Conservation (phyloP, 371 early-diverging fungal species). For the Saksenaea vasiformis region DNA sequence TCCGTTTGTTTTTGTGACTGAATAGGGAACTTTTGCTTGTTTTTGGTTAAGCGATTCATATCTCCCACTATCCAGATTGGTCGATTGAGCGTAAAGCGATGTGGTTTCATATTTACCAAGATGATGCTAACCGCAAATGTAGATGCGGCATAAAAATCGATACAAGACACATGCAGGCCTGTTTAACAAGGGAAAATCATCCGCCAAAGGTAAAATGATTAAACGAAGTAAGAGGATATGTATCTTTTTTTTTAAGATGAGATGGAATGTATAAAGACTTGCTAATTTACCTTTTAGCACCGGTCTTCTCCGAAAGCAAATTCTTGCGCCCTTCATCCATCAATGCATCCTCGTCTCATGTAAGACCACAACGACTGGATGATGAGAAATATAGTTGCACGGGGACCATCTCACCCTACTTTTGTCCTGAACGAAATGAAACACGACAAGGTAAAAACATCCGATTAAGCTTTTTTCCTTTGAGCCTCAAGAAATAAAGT, state of each 20-base stretch:
- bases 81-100: constrained; percentile 25
- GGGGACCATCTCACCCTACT: background rate
- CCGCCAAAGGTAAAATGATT: constrained; percentile 18
- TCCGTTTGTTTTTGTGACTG: background rate
- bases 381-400: background rate
- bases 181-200: constrained; percentile 42
- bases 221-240: constrained; percentile 1
- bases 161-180: constrained; percentile 17
- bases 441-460: background rate
- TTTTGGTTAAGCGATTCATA: constrained; percentile 27
- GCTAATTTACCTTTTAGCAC: background rate
- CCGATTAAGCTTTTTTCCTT: too few species aligned
- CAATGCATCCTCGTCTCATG: background rate
- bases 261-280: background rate
- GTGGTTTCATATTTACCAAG: background rate
- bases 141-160: background rate
- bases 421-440: background rate
- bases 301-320: constrained; percentile 22
- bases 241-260: too few species aligned
- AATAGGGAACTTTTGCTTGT: too few species aligned
- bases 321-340: constrained; percentile 9
- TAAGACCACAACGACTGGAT: background rate
- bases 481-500: too few species aligned
- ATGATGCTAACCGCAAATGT: background rate
- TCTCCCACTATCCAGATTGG: constrained; percentile 33